Evolutionary conservation across 2,329 filamentous ascomycete genomes (phyloP), one percentile per base, ranked within the genome.

Genomic region (Clonostachys sp.): DNA sequence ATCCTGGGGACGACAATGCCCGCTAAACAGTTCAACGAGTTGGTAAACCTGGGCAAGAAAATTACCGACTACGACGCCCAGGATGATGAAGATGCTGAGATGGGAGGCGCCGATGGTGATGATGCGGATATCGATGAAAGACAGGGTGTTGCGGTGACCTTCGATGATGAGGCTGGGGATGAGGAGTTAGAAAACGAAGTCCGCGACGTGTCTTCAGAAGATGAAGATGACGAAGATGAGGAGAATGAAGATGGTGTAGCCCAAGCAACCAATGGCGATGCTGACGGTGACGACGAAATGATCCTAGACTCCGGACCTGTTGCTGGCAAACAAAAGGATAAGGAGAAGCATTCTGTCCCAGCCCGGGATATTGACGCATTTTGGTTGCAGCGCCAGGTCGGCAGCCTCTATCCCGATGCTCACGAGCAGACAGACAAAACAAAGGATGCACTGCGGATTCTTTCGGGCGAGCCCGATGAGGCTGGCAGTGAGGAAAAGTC

Each of bases 41-140:
- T 99, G 55, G 85, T 97, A 47, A 99, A 96, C 62, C 73, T 99
- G 41, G 90, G 91, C 54, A 99, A 99, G 74, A 99, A 99, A 71
- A 96, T 99, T 53, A 99, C 94, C 44, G 94, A 99, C 65, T 99
- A 97, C 67, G 89, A 97, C 67, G 89, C 89, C 38, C 91, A 97
- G 63, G 92, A 97, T 54, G 94, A 96, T 34, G 92, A 96, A 55
- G 85, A 91, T 49, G 88, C 90, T 74, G 86, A 81, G 33, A 84
- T 86, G 58, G 86, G 81, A 49, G 78, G 82, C 30, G 78, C 74
- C 18, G 81, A 74, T 16, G 88, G 80, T 48, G 74, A 72, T 5
- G 83, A 82, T 51, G 86, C 81, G 33, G 91, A 96, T 63, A 81
- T 96, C 44, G 94, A 96, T 60, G 91, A 96, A 58, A 85, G 90